Evolutionary conservation across 2,329 filamentous ascomycete genomes (phyloP).

Genomic region (Xylaria sp.): DNA sequence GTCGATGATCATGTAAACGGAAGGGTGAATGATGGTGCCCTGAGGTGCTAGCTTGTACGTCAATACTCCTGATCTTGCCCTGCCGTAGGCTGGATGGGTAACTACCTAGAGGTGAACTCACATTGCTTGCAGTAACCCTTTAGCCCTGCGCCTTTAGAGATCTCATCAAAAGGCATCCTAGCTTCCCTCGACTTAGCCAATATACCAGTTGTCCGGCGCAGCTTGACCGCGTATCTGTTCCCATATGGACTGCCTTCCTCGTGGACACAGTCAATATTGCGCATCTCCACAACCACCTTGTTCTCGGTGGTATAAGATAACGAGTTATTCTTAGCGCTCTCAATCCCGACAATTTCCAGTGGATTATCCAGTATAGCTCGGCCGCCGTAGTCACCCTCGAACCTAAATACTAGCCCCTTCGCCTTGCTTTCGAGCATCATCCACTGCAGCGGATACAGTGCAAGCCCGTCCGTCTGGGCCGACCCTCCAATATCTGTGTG

Average conservation of each 20-base stretch:
- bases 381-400: neutral
- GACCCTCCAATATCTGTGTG: conserved; percentile 13
- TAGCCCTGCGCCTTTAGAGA: neutral
- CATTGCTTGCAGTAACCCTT: neutral
- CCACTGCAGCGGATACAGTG: conserved; percentile 12
- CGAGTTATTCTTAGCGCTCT: neutral
- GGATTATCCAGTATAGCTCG: neutral
- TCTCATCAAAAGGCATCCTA: neutral
- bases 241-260: neutral
- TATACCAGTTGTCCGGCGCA: neutral
- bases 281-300: conserved; percentile 4
- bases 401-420: neutral
- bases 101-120: neutral
- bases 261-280: neutral
- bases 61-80: neutral
- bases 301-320: conserved; percentile 5
- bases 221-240: conserved; percentile 1
- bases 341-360: neutral
- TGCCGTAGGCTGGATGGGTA: neutral
- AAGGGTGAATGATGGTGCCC: conserved; percentile 12
- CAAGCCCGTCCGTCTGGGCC: neutral
- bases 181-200: neutral
- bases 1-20: conserved; percentile 8
- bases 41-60: neutral
- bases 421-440: conserved; percentile 12